A percentile compares a stretch with the other conserved stretches of the same genome.
These are phyloP conservation scores for maize (Zea mays) DNA, from an alignment of 176 grass and related monocot species.

Conservation along the genomic window DNA sequence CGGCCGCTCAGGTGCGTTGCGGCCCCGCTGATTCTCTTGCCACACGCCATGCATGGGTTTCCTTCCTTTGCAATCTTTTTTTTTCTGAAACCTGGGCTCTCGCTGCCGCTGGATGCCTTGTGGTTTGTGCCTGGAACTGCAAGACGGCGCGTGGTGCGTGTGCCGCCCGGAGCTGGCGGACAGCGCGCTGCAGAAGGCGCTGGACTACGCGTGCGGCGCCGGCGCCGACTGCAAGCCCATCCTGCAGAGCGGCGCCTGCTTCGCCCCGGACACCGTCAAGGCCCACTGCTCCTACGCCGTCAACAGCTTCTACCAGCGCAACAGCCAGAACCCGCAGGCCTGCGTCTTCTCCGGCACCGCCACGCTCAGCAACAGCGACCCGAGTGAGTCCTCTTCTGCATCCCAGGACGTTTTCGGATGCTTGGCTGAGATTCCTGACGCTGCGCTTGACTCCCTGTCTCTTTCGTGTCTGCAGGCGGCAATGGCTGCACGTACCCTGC, in stretches of 20 bases:
- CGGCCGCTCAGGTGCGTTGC: slow-evolving; percentile 39
- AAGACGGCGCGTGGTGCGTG: slow-evolving; percentile 79
- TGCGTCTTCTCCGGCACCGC: slow-evolving; percentile 71
- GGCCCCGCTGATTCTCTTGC: background rate
- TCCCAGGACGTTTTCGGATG: background rate
- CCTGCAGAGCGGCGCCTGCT: slow-evolving; percentile 63
- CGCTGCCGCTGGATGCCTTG: background rate
- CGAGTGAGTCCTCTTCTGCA: slow-evolving; percentile 43
- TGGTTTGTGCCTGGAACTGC: background rate
- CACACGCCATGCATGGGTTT: background rate
- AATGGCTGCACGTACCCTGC: slow-evolving; percentile 70
- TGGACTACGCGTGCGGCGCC: slow-evolving; percentile 81
- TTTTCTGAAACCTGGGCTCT: background rate
- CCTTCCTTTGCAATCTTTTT: background rate
- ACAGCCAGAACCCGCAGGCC: slow-evolving; percentile 54
- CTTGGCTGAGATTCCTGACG: background rate
- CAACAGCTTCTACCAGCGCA: slow-evolving; percentile 90
- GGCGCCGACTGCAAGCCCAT: slow-evolving; percentile 71
- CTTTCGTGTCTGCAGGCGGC: slow-evolving; percentile 44
- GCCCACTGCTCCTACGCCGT: slow-evolving; percentile 88
- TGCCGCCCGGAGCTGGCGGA: slow-evolving; percentile 57
- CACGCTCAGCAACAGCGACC: slow-evolving; percentile 44
- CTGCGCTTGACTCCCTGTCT: background rate
- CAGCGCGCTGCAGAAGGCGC: slow-evolving; percentile 58
- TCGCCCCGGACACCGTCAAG: slow-evolving; percentile 65